A percentile compares a stretch with the other conserved stretches of the same genome.
Conservation (phyloP, 1,284 basidiomycete genomes). For the Sanghuangporus baumii region DNA sequence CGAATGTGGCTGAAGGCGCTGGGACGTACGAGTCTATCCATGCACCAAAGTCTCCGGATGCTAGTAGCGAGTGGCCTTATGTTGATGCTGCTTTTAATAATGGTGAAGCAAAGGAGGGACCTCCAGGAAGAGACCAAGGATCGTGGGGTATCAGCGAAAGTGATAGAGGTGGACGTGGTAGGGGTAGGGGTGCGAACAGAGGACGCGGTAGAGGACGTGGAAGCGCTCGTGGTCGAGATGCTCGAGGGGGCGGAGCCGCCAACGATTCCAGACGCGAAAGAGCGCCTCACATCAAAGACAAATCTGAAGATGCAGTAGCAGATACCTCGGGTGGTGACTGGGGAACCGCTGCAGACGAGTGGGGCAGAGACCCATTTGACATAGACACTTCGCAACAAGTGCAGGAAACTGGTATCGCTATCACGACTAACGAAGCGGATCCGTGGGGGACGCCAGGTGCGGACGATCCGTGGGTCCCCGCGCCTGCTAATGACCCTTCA, state of each 20-base stretch:
- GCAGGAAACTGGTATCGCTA: neutral
- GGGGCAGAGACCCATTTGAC: neutral
- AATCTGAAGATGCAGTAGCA: neutral
- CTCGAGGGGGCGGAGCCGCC: constrained; percentile 4
- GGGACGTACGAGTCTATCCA: constrained; percentile 12
- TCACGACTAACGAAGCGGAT: constrained; percentile 1
- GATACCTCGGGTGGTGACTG: neutral
- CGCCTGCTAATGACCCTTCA: neutral
- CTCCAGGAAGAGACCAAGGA: neutral
- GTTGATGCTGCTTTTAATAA: neutral
- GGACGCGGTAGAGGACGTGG: constrained; percentile 30
- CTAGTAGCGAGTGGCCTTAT: neutral
- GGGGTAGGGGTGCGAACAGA: constrained; percentile 18
- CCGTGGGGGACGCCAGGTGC: neutral
- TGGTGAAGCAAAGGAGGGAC: neutral
- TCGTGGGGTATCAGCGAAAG: neutral
- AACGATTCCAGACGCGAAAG: neutral
- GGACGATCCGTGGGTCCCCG: constrained; percentile 1
- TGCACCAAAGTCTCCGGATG: constrained; percentile 17
- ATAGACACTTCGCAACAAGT: neutral
- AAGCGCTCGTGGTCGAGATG: constrained; percentile 18
- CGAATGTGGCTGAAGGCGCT: constrained; percentile 18
- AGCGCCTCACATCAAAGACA: constrained; percentile 1
- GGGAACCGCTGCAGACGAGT: constrained; percentile 5
- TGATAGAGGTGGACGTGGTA: neutral